Conservation (phyloP, 768 basidiomycete genomes). For the Trametes meyenii region DNA sequence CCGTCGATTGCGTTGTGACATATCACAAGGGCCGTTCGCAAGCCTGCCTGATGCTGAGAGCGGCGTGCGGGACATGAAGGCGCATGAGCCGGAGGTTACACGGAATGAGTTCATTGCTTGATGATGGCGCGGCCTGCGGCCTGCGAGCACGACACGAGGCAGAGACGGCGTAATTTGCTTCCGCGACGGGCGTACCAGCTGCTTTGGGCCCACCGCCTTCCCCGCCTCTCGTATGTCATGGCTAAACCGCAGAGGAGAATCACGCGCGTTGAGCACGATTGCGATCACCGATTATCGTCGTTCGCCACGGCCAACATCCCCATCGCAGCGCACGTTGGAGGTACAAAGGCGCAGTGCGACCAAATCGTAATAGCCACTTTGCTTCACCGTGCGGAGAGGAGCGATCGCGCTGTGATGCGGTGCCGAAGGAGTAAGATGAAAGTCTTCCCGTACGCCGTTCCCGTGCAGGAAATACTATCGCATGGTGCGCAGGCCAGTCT, state of each 20-base stretch:
- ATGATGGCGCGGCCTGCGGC: conserved; percentile 1
- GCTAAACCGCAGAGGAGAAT: background rate
- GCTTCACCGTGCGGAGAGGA: background rate
- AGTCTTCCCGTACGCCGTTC: background rate
- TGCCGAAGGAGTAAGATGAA: conserved; percentile 1
- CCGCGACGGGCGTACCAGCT: conserved; percentile 4
- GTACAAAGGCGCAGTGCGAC: background rate
- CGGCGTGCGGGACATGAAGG: background rate
- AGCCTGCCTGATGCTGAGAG: conserved; percentile 3
- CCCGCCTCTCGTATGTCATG: background rate
- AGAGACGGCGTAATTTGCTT: conserved; percentile 9
- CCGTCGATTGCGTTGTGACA: background rate
- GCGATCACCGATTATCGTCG: conserved; percentile 11
- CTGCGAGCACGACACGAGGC: conserved; percentile 7
- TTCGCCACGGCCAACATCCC: background rate
- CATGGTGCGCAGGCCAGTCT: background rate
- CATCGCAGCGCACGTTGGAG: background rate
- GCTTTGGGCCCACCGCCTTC: conserved; percentile 5
- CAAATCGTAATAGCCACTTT: background rate
- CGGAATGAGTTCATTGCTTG: conserved; percentile 1
- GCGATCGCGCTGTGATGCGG: conserved; percentile 1
- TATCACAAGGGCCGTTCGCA: conserved; percentile 3
- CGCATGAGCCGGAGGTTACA: background rate
- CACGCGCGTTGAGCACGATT: conserved; percentile 2
- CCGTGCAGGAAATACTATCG: too few species aligned